Base-by-base conservation (phyloP, 371 early-diverging fungal genomes). In the Rozella allomycis region DNA sequence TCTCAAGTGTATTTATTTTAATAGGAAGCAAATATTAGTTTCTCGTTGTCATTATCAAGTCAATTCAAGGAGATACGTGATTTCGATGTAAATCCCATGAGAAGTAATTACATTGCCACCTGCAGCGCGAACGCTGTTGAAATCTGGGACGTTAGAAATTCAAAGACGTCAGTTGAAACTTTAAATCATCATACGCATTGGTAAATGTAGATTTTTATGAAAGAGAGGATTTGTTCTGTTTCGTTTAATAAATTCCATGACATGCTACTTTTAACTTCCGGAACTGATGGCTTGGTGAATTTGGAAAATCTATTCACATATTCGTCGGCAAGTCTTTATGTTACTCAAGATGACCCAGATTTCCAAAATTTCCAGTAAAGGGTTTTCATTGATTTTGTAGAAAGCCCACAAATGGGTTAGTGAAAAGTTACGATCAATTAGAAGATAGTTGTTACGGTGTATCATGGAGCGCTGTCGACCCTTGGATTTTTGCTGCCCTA, bases 401-500 rank as follows among this genome's bases (percentile, higher is more conserved):
- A 13, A 58, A 54, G 30, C 70, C 75, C 3, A 56, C 59, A 0
- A 86, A 88, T 46, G 82, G 84, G 1, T 52, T 84, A 21, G 62
- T 85, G 9, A 56, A 60, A 13, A 70, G 75, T 5, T 84, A 65
- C 40, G 80, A 83, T 31, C 79, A 83, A 39, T 87, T 85, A 43
- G 88, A 90, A 48, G 83, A 86, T 38, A 75, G 77, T 35, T 85
- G 86, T 1, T 85, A 88, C 42, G 50, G 72, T 3, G 75, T 71
- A 2, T 70, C 72, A 12, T 90, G 91, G 91, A 81, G 82, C 26
- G 52, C 54, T 1, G 71, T 71, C 1, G 84, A 86, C 46, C 81
- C 84, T 1, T 90, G 91, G 91, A 57, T 82, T 14, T 86, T 85
- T 58, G 74, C 79, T n/a, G 82, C 85, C 0, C 44, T 86, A 20